phyloP scores from a whole-genome alignment of 257 asterid genomes.

The Nicotiana sylvestris region DNA sequence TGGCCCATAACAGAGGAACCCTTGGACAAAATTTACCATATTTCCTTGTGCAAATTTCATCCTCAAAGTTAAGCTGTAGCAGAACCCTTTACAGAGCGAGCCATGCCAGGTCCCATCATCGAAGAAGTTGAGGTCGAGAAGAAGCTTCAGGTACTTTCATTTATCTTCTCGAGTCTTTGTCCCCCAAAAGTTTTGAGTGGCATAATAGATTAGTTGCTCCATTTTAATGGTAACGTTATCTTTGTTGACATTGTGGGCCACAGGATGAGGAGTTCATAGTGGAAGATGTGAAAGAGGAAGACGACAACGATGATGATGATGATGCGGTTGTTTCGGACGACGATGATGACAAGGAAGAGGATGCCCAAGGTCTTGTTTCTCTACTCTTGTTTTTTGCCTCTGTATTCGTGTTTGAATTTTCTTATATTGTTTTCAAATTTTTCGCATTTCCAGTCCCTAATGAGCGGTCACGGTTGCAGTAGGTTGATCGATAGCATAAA shows the following conservation, averaged over 20 bases:
- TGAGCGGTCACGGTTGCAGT: too few species aligned
- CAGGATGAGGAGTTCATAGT: neutral
- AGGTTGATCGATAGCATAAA: too few species aligned
- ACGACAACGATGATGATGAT: conserved; percentile 3
- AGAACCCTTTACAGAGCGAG: neutral
- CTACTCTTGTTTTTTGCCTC: too few species aligned
- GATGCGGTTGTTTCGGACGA: conserved; percentile 1
- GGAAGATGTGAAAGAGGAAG: conserved; percentile 11
- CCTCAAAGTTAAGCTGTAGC: too few species aligned
- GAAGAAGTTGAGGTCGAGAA: conserved; percentile 12
- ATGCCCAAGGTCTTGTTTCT: neutral
- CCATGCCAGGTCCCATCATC: conserved; percentile 12
- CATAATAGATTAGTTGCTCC: too few species aligned
- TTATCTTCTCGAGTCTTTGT: neutral
- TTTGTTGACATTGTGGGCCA: neutral
- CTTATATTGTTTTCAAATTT: too few species aligned
- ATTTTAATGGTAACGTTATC: neutral
- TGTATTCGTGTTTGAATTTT: too few species aligned
- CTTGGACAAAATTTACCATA: too few species aligned
- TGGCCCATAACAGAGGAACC: too few species aligned
- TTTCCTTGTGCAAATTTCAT: too few species aligned
- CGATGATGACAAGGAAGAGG: neutral
- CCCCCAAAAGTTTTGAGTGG: too few species aligned
- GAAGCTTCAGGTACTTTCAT: conserved; percentile 6
- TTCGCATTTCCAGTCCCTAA: too few species aligned